Evolutionary conservation across 1,284 basidiomycete species (phyloP), one percentile per base, ranked within the genome.

Genomic region (Puccinia coronata): DNA sequence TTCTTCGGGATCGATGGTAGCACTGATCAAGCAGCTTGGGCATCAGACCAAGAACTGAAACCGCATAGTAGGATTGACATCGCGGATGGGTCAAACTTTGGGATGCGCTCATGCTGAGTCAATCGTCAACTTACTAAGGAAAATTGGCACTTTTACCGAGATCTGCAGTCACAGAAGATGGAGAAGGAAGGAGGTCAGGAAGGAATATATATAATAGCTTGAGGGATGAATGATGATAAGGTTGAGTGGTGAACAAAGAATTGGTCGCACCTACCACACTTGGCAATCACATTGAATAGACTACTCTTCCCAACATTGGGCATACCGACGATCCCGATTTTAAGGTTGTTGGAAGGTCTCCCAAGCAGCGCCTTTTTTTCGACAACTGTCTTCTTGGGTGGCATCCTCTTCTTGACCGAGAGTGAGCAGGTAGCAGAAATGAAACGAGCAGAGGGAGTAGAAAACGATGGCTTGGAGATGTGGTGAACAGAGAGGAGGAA

Each of bases 131-230:
- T 82, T 95, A 85, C 84, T 98, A 99, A 25, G 97, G 97, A 87
- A 97, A 99, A 89, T 99, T 99, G 87, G 95, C 95, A 65, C 94
- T 92, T 87, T 97, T 96, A 84, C 94, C 96, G n/a, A 98, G 90
- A 87, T 98, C 93, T 95, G 25, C 61, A 16, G 14, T 47, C 28
- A 49, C 14, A n/a, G 11, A 23, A 16, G 1, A 2, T 18, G 6
- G 28, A 31, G 12, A 20, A 20, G n/a, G 8, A n/a, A n/a, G 57
- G 49, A 47, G 49, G 41, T n/a, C 39, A 61, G 59, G 20, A 43
- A 76, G 28, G 14, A 25, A 23, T 3, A 47, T n/a, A 23, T 6
- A 59, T 59, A n/a, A n/a, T n/a, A n/a, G n/a, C n/a, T n/a, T n/a
- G n/a, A n/a, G n/a, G n/a, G n/a, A n/a, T n/a, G n/a, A n/a, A 61